Evolutionary conservation across 164 flowering plant genomes (phyloP).

Genomic region (Hamamelis virginiana): DNA sequence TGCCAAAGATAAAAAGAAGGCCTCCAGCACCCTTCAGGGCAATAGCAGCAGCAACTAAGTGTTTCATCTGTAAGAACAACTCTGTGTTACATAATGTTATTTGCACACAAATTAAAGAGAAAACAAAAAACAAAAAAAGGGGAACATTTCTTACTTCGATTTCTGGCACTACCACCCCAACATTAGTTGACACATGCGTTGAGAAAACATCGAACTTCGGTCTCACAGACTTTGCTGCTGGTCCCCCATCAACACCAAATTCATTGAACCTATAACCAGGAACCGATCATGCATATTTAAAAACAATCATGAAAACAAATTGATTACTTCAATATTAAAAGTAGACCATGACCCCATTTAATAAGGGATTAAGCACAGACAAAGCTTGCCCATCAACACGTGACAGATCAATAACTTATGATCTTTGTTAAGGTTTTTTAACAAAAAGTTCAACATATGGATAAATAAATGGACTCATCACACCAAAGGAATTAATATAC

Average conservation of each 20-base stretch:
- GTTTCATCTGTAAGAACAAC: conserved; percentile 33
- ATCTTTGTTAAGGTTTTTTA: background rate
- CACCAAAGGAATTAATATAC: background rate
- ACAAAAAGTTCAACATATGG: background rate
- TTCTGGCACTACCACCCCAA: conserved; percentile 27
- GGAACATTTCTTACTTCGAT: conserved; percentile 36
- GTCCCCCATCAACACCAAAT: conserved; percentile 65
- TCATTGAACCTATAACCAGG: conserved; percentile 46
- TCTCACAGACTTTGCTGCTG: conserved; percentile 45
- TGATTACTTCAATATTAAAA: background rate
- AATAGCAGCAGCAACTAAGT: conserved; percentile 41
- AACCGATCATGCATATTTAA: background rate
- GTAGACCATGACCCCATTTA: background rate
- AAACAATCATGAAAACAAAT: background rate
- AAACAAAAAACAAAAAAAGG: background rate
- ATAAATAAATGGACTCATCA: background rate
- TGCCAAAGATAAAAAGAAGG: conserved; percentile 55
- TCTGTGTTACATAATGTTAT: background rate
- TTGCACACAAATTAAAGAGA: background rate
- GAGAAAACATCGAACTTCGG: conserved; percentile 44
- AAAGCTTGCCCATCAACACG: background rate
- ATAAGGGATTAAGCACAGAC: background rate
- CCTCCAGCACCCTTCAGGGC: conserved; percentile 61
- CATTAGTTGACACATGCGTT: conserved; percentile 23
- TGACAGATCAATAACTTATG: background rate